A percentile compares a stretch with the other conserved stretches of the same genome.
Conservation (phyloP, 768 basidiomycete genomes). For the Boletus rubropictus region DNA sequence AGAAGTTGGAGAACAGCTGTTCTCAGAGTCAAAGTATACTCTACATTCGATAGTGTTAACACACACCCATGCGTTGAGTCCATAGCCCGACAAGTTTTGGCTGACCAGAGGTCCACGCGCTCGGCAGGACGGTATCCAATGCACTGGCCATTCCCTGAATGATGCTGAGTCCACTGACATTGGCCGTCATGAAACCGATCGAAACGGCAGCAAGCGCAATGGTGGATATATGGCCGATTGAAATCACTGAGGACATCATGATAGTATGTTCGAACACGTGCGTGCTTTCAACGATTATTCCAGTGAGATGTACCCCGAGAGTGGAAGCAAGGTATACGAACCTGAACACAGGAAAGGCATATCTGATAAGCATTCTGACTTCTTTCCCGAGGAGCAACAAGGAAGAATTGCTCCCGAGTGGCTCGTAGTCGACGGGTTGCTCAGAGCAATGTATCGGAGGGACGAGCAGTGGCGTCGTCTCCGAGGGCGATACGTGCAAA, state of each 20-base stretch:
- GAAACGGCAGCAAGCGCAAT: constrained; percentile 81
- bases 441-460: constrained; percentile 42
- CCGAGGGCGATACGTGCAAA: constrained; percentile 19
- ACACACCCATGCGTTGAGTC: constrained; percentile 78
- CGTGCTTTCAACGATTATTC: constrained; percentile 35
- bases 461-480: constrained; percentile 54
- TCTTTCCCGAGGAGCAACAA: constrained; percentile 2
- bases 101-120: constrained; percentile 87
- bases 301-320: not conserved
- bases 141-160: constrained; percentile 80
- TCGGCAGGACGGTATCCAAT: constrained; percentile 88
- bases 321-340: constrained; percentile 30
- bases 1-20: constrained; percentile 18
- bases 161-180: constrained; percentile 52
- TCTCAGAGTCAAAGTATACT: too few species aligned
- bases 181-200: constrained; percentile 70
- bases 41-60: too few species aligned
- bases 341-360: constrained; percentile 72
- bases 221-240: constrained; percentile 88
- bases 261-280: constrained; percentile 85
- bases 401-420: too few species aligned
- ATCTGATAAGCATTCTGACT: constrained; percentile 47
- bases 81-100: constrained; percentile 86
- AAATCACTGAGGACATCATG: constrained; percentile 79
- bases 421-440: constrained; percentile 22